Conservation (phyloP, 1,284 basidiomycete species). For the Moniliella sp. region DNA sequence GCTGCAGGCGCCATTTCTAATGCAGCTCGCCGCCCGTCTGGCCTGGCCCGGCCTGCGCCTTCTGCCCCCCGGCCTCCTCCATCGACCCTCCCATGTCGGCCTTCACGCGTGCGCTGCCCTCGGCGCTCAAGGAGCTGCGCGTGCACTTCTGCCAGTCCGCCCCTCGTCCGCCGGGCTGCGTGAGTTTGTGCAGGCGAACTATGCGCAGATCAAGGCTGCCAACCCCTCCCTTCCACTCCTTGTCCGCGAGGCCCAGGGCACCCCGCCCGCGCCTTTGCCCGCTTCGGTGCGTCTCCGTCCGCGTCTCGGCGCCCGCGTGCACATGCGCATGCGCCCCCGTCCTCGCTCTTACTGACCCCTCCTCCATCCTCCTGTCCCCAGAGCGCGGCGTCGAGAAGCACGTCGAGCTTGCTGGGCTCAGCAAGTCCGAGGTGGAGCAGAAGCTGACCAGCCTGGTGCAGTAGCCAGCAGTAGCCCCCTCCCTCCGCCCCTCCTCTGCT, state of each 20-base stretch:
- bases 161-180: constrained; percentile 23
- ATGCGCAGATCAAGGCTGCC: constrained; percentile 24
- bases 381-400: constrained; percentile 27
- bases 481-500: too few relatives aligned
- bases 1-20: too few relatives aligned
- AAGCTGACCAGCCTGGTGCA: constrained; percentile 8
- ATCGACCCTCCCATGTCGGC: too few relatives aligned
- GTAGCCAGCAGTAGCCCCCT: too few relatives aligned
- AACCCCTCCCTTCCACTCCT: constrained; percentile 29
- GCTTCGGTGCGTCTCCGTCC: constrained; percentile 21
- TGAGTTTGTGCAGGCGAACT: constrained; percentile 18
- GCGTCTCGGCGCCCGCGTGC: neutral
- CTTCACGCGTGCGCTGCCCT: constrained; percentile 20
- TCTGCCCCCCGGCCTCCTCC: too few relatives aligned
- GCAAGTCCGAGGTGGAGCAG: constrained; percentile 24
- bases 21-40: too few relatives aligned
- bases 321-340: neutral
- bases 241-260: constrained; percentile 25
- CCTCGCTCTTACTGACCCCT: neutral
- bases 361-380: constrained; percentile 2
- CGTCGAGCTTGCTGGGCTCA: constrained; percentile 24
- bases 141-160: constrained; percentile 30
- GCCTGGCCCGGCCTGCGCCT: too few relatives aligned
- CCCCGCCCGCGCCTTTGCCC: constrained; percentile 25
- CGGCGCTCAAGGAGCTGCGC: constrained; percentile 27